Conservation (phyloP, 2,329 filamentous ascomycete species). For the Hirsutella rhossiliensis region DNA sequence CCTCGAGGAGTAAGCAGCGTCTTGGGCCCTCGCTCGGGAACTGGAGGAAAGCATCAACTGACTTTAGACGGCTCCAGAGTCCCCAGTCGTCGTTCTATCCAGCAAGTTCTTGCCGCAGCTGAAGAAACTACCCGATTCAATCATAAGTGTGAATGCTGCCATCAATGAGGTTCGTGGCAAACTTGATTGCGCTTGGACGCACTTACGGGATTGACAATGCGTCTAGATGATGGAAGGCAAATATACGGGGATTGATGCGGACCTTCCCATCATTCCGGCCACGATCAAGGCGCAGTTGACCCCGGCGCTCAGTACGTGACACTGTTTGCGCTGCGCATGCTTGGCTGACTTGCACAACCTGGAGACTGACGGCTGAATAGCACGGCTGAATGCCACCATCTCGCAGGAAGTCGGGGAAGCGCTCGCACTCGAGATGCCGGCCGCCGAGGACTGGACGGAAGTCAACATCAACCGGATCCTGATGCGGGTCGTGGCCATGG, state of each 20-base stretch:
- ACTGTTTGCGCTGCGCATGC: too few relatives aligned
- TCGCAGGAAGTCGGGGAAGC: not conserved
- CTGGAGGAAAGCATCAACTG: not conserved
- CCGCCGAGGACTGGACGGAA: not conserved
- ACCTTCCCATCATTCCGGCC: not conserved
- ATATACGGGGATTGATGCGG: not conserved
- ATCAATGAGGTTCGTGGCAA: not conserved
- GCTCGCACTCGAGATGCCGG: not conserved
- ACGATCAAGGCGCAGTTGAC: not conserved
- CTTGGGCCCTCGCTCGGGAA: not conserved
- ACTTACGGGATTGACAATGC: not conserved
- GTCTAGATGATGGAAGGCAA: not conserved
- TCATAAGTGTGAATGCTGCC: not conserved
- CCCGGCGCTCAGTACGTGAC: not conserved
- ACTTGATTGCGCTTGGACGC: not conserved
- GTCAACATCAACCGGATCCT: not conserved
- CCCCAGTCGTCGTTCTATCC: not conserved
- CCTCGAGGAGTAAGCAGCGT: not conserved
- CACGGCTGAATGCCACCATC: not conserved
- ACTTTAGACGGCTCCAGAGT: not conserved
- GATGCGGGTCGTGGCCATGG: conserved; percentile 26
- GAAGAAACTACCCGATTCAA: not conserved
- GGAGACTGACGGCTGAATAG: not conserved
- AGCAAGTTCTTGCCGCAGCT: not conserved
- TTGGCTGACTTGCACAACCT: not conserved